Base-by-base conservation (phyloP, 306 rosid genomes). In the Cicer cuneatum region DNA sequence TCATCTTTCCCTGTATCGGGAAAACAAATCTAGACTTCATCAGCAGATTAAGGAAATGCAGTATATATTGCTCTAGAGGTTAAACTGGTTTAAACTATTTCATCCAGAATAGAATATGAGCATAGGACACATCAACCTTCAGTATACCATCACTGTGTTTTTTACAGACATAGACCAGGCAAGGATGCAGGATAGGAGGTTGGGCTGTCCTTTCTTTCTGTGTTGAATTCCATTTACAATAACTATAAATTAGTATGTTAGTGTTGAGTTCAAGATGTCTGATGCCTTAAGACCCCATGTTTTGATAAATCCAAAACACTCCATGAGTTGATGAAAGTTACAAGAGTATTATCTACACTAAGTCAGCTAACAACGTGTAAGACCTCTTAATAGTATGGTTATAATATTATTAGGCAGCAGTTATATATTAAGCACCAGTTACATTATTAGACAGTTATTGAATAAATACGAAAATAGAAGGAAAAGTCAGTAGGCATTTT, bases 1-100 rank as follows among this genome's bases (percentile, higher is more conserved):
- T 93, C 97, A 91, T 77, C 83, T 93, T 91, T 1, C 97, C 98
- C 98, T 93, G 88, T 19, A 71, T 45, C 70, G 71, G 70, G 76
- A 74, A 82, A 73, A 74, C 35, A 58, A 52, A 70, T 77, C 59
- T 63, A 75, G 63, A 75, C n/a, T 66, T 29, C 15, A 29, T 73
- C 46, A 81, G 79, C 51, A 63, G 66, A 77, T 42, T 45, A 72
- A 80, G 48, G 51, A 65, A 75, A 16, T 47, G 69, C 16, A 69
- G 52, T 6, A 48, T 35, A 46, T 29, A 60, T 53, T 72, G 61
- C 69, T 73, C 42, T 37, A 52, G 15, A 43, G 52, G 49, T 54
- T 53, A 77, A 76, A 61, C 57, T 16, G 41, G 41, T 49, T 47
- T 10, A 35, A 64, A 71, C 71, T 47, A 42, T 58, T 72, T 41